A percentile compares a stretch with the other conserved stretches of the same genome.
These are phyloP conservation scores for Suhomyces maxii DNA, from an alignment of 1,139 yeast species.

Conservation along the genomic window DNA sequence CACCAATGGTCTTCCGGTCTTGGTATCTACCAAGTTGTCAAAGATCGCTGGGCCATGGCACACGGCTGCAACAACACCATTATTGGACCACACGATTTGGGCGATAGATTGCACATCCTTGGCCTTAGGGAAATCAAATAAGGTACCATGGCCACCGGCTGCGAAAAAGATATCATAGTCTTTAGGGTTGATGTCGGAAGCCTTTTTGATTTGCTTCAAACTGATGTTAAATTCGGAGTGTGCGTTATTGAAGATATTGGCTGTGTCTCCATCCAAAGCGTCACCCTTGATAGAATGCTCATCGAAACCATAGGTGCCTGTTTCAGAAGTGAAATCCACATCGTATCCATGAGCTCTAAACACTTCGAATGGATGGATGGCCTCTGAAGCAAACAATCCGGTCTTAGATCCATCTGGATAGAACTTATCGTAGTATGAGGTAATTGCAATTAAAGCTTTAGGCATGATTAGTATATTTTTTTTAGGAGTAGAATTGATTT, in stretches of 20 bases:
- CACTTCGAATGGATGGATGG: slow-evolving; percentile 21
- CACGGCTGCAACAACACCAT: slow-evolving; percentile 23
- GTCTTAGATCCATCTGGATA: slow-evolving; percentile 21
- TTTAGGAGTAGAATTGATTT: too few species aligned
- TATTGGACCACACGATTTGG: slow-evolving; percentile 15
- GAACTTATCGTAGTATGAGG: slow-evolving; percentile 20
- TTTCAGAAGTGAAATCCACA: slow-evolving; percentile 24
- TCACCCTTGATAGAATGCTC: slow-evolving; percentile 18
- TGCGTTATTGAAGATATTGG: slow-evolving; percentile 13
- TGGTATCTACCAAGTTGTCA: slow-evolving; percentile 14
- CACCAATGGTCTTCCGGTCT: slow-evolving; percentile 18
- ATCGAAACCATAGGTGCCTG: slow-evolving; percentile 23
- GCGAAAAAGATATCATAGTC: slow-evolving; percentile 23
- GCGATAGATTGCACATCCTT: slow-evolving; percentile 18
- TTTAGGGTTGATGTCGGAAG: slow-evolving; percentile 17
- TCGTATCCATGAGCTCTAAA: slow-evolving; percentile 18
- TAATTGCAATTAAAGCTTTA: slow-evolving; percentile 20
- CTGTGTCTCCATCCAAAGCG: slow-evolving; percentile 17
- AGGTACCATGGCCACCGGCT: slow-evolving; percentile 25
- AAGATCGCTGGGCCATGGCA: slow-evolving; percentile 25
- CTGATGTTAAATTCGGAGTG: slow-evolving; percentile 17
- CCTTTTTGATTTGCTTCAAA: slow-evolving; percentile 17
- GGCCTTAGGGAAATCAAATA: slow-evolving; percentile 24
- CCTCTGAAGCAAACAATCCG: slow-evolving; percentile 21
- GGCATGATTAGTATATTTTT: slow-evolving; percentile 11